Base-by-base conservation (phyloP, 176 grass and related monocot species). In the Musa schizocarpa region DNA sequence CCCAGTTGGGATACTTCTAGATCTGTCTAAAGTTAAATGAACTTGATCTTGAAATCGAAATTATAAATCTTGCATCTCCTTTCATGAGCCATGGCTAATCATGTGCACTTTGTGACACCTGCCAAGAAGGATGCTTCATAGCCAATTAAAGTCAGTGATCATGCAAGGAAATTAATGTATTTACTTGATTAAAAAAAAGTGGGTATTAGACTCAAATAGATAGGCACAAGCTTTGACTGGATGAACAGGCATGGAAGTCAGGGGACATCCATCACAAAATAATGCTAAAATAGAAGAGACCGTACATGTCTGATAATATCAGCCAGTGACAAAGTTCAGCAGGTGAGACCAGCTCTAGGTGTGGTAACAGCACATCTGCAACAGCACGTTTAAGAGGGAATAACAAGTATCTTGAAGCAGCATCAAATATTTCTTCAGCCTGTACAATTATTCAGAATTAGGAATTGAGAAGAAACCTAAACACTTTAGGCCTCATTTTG, bases 401-500 rank as follows among this genome's bases (percentile, higher is more conserved):
- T 78, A 98, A 17, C 65, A 98, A 71, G 65, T 93, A 97, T 66
- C 90, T 92, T n/a, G 94, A 97, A 78, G 94, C 86, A 53, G 87
- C 84, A 84, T 98, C 90, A 98, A 98, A 93, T 75, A 98, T 80
- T 81, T 98, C 90, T 81, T 98, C 94, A 67, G 94, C 90, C 94
- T 93, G 82, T 50, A 23, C 61, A 52, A 70, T 17, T 56, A 56
- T 11, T 27, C 9, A 17, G 24, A 56, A 27, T 74, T 54, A 74
- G 11, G 53, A 54, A 13, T 11, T 1, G 16, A 54, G 16, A 53
- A 14, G 71, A 21, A 83, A 66, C 76, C 16, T 5, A 74, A 63
- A 83, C 58, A 14, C 62, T 43, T 71, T 43, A 68, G 9, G 50
- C 1, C 2, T 63, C 25, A 81, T 71, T 19, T 62, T 25, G 8